phyloP scores from a whole-genome alignment of 2,329 filamentous ascomycete species.

The Xylaria sp. region DNA sequence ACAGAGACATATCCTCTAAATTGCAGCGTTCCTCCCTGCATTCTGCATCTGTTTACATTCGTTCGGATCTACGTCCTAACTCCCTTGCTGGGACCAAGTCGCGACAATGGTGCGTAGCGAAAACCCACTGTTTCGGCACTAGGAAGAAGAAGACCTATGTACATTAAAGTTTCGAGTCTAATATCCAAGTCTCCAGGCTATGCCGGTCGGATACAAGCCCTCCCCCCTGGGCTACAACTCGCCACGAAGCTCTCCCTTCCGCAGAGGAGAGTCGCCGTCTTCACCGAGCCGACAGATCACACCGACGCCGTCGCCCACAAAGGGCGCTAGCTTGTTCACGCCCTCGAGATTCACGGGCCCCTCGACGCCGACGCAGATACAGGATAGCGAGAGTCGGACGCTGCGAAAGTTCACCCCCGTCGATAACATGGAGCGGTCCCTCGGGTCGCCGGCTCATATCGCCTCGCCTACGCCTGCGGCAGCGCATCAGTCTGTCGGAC shows the following conservation, averaged over 20 bases:
- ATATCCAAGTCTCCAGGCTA: constrained; percentile 56
- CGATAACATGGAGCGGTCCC: constrained; percentile 39
- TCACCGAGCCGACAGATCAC: constrained; percentile 69
- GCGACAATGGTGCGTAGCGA: constrained; percentile 44
- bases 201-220: constrained; percentile 71
- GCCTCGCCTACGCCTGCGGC: constrained; percentile 49
- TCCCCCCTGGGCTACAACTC: constrained; percentile 78
- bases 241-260: constrained; percentile 72
- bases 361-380: constrained; percentile 48
- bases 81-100: constrained; percentile 28
- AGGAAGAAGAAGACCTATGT: background rate
- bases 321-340: constrained; percentile 55
- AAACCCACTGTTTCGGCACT: constrained; percentile 36
- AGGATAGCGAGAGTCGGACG: constrained; percentile 43
- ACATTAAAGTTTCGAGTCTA: constrained; percentile 14
- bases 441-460: constrained; percentile 51
- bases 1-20: background rate
- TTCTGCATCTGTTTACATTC: constrained; percentile 32
- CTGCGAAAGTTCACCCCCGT: constrained; percentile 37
- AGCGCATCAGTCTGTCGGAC: constrained; percentile 47
- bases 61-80: constrained; percentile 16
- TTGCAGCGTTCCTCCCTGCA: background rate
- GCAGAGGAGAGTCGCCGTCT: constrained; percentile 70
- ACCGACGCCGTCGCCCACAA: constrained; percentile 70
- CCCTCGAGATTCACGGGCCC: constrained; percentile 55